Evolutionary conservation across 805 yeast genomes (phyloP), one percentile per base, ranked within the genome.

Genomic region (Wickerhamomyces sydowiorum): DNA sequence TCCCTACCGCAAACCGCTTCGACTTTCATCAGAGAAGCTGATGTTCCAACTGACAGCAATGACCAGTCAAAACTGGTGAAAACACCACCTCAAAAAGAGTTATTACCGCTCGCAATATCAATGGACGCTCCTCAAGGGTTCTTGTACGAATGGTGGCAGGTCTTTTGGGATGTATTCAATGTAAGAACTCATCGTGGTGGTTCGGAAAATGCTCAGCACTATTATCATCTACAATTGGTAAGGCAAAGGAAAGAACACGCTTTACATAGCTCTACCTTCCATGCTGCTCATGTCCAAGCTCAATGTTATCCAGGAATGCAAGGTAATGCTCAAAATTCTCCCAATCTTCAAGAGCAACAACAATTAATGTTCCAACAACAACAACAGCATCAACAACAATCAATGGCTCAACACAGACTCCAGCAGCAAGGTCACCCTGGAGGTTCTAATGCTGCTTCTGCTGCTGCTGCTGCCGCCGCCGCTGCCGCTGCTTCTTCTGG

Each of bases 61-160:
- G n/a, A 41, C 46, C 3, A 28, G 8, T 44, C 51, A 7, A 46
- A 48, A 39, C 35, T 50, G 18, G 28, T 47, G 37, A 51, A 49
- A 35, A 45, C 49, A 17, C 61, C 59, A 4, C 51, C 54, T 12
- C 56, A 54, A 32, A 58, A 65, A 42, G 75, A 71, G 38, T 57
- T 78, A 8, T 78, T 83, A 1, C 66, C 67, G 14, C 57, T 78
- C 28, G 64, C 67, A 19, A 70, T 81, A 55, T 67, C 79, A 10
- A 76, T 85, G 73, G 93, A 88, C 56, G 83, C 95, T 2, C 93
- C 95, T 1, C 86, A 82, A 52, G 93, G 96, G 7, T 89, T 87
- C 55, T 65, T 89, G 20, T 82, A 78, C 54, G 97, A 90, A 60
- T 89, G 97, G 97, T 89, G 96, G 96, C 88, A 80, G 67, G 80